Percentiles rank a stretch among this genome's conserved stretches.
Evolutionary conservation across 169 alveolate species (phyloP).

Genomic region (Plasmodium cynomolgi): DNA sequence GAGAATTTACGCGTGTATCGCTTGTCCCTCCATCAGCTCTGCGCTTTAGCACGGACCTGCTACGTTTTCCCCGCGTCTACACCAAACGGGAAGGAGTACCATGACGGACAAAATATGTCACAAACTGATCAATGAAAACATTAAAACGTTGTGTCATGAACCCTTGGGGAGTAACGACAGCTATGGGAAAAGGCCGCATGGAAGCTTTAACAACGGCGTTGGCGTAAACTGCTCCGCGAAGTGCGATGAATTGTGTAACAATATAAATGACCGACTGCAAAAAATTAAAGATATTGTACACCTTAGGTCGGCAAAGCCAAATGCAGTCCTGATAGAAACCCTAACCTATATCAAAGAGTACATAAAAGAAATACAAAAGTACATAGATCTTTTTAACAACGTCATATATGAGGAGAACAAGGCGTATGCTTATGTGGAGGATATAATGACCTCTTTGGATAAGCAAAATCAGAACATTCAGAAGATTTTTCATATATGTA

Average conservation of each 20-base stretch:
- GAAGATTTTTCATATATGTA: conserved; percentile 62
- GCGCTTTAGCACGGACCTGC: background rate
- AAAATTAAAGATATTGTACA: conserved; percentile 70
- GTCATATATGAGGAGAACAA: conserved; percentile 58
- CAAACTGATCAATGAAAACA: conserved; percentile 58
- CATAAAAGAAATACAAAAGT: conserved; percentile 72
- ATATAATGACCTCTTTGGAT: conserved; percentile 23
- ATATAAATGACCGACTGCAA: conserved; percentile 62
- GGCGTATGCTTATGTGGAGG: conserved; percentile 42
- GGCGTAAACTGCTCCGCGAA: conserved; percentile 53
- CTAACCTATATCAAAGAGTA: conserved; percentile 56
- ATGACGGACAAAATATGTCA: conserved; percentile 65
- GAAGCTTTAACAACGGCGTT: conserved; percentile 8
- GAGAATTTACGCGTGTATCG: background rate
- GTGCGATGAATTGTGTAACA: conserved; percentile 72
- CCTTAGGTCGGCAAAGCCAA: conserved; percentile 65
- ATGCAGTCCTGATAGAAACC: conserved; percentile 58
- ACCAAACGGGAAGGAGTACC: background rate
- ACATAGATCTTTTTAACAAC: conserved; percentile 51
- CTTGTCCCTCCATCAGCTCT: background rate
- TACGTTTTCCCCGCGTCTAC: background rate
- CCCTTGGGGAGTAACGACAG: background rate
- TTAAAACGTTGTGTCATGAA: conserved; percentile 47
- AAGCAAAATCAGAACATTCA: conserved; percentile 62
- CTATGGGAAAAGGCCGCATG: background rate